Evolutionary conservation across 2,329 filamentous ascomycete genomes (phyloP), one percentile per base, ranked within the genome.

Genomic region (Dactylellina leptospora): DNA sequence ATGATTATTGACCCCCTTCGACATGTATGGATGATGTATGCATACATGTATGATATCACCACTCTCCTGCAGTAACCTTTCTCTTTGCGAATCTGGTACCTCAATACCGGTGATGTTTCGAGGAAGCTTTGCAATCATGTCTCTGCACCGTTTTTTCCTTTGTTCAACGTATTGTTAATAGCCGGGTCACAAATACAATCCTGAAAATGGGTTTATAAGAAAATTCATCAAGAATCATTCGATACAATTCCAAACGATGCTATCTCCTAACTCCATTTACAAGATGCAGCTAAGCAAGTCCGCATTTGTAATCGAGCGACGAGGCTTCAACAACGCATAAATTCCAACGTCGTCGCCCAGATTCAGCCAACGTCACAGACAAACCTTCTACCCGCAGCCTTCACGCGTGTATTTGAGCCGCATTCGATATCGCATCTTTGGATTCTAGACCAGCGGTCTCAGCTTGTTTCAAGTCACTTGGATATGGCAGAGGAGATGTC

Each of bases 261-360:
- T 61, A 59, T 45, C 53, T 59, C 54, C 62, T 66, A 66, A 58
- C 44, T 66, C 61, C 61, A 59, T 33, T 5, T 16, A 4, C 3
- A 4, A n/a, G 8, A 40, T 16, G 8, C 18, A n/a, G 13, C 6
- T 40, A 11, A 27, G 23, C 23, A 2, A 13, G 23, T 5, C 44
- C 2, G 48, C 20, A 47, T 59, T 47, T 47, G 27, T 47, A 59
- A 47, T 47, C 25, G 4, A 28, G 23, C 47, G 8, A 25, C 28
- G 28, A 18, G 11, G 10, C 18, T 45, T 9, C 66, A 71, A 71
- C 66, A 71, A 71, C 66, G 27, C 66, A 58, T 33, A 63, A 71
- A 62, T 58, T 71, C 51, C 66, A 71, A 71, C 66, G 23, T 38
- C 2, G 28, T 18, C n/a, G 20, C 38, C 28, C 20, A 22, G 25